Base-by-base conservation (phyloP, 768 basidiomycete species). In the Lyophyllum decastes region DNA sequence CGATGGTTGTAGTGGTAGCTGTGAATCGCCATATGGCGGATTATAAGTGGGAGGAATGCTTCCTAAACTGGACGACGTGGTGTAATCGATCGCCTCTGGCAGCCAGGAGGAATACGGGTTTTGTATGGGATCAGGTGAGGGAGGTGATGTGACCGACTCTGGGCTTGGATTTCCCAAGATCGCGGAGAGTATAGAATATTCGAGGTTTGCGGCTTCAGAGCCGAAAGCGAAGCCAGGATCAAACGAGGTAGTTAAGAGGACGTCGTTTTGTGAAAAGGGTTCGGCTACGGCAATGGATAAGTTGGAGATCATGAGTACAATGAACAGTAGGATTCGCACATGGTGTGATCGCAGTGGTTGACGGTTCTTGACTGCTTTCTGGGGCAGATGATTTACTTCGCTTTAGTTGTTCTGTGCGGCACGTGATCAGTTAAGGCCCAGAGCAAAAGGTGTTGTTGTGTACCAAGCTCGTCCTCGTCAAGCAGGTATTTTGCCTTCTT, bases 401-500 rank as follows among this genome's bases (percentile, higher is more conserved):
- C 68, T 83, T 84, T 22, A 82, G 71, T 69, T 77, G 77, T 60
- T 82, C 82, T 82, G 54, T 49, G 49, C 41, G 34, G 53, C 78
- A 78, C 74, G 78, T 79, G 77, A 73, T 70, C 61, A 68, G 66
- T 63, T 51, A 68, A 7, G 30, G 11, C 4, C 16, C 35, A 38
- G 8, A 38, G 59, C 61, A 56, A 68, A 58, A 62, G 68, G 52
- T 60, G 60, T 7, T 9, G 30, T 24, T 34, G 73, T 80, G 57
- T 69, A 92, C 94, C 90, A 55, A 95, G 87, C 70, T 98, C 95
- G 46, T 92, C 91, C 41, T 95, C 93, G 71, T 96, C 94, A 55
- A 96, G 78, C 16, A 99, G 84, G 72, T 98, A 99, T 68, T 98
- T 98, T 10, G 97, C 96, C 75, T 98, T 98, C 75, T 99, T 99